Base-by-base conservation (phyloP, 148 eudicot species). In the Agrostemma githago region DNA sequence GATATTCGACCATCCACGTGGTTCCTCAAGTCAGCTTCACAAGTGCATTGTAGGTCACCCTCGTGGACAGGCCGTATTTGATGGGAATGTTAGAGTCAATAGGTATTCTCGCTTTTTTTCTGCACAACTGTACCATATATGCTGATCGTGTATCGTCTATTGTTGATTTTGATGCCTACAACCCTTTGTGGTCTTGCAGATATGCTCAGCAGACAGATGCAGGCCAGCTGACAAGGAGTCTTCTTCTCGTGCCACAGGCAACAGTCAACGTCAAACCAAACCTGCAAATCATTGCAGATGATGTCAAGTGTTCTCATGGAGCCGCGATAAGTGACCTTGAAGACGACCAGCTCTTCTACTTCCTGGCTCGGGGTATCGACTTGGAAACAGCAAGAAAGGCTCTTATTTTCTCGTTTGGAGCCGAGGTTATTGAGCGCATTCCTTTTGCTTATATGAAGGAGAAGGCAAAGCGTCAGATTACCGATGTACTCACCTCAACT, bases 251-350 rank as follows among this genome's bases (percentile, higher is more conserved):
- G 74, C 98, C 95, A 58, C 90, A 93, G 64, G 97, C 97, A 66
- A 91, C 97, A 0, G 90, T 93, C 3, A 93, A 93, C 76, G 88
- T 88, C 62, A 91, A 91, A 72, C 98, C 97, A 0, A 91, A 91
- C 77, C 92, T 93, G 72, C 95, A 91, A 77, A 93, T 93, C 44
- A 85, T 89, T 8, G 98, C 98, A 0, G 97, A 93, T 81, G 97
- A 93, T 79, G 98, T 93, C 56, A 89, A 92, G 81, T 94, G 98
- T 68, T 89, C 97, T 15, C 98, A 95, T 74, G 98, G 98, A 76
- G 97, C 96, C 72, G 89, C 97, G 17, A 90, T 92, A 3, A 85
- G 98, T 77, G 93, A 92, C 73, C 79, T 92, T 57, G 98, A 95
- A 83, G 97, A 92, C 34, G 80, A 88, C 76, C 97, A 90, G 71